Base-by-base conservation (phyloP, 2,329 filamentous ascomycete genomes). In the Aspergillus niger region DNA sequence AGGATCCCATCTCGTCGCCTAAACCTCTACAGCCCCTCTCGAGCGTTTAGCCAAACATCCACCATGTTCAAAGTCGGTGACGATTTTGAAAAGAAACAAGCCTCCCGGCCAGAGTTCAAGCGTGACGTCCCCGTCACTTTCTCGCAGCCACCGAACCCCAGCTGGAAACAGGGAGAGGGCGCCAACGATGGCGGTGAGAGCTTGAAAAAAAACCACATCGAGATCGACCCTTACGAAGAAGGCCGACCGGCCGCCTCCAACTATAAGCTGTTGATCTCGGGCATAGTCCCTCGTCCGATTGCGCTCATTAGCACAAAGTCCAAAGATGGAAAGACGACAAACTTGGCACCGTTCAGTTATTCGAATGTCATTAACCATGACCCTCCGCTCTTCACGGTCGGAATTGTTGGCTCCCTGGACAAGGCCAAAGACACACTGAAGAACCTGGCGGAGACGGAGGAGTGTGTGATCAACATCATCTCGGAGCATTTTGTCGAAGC, bases 191-290 rank as follows among this genome's bases (percentile, higher is more conserved):
- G 75, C 17, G 81, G 82, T 11, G 78, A 78, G 53, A 76, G 77
- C 58, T 69, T 85, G 63, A 72, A 79, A 57, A 85, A 86, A 61
- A 74, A 79, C 1, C 91, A 97, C 78, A 77, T 94, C 65, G 80
- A 88, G 71, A 96, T 97, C 69, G 89, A 97, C 75, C 93, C 93
- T 0, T 87, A 93, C 74, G 89, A 83, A 58, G 80, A 86, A 28
- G 90, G 88, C 32, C 85, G 93, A 0, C 83, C 87, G 0, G 78
- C 86, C 0, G 78, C 81, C 1, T 87, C 85, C 79, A 97, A 97
- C 83, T 97, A 98, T 85, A 97, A 96, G 78, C 85, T 97, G 13
- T 82, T 97, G 63, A 96, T 97, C 76, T 91, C 87, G 17, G 87
- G 86, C 64, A 86, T 97, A 66, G 84, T 92, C 15, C 94, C 94